Evolutionary conservation across 2,329 filamentous ascomycete species (phyloP).

Genomic region (Colletotrichum eleusines): DNA sequence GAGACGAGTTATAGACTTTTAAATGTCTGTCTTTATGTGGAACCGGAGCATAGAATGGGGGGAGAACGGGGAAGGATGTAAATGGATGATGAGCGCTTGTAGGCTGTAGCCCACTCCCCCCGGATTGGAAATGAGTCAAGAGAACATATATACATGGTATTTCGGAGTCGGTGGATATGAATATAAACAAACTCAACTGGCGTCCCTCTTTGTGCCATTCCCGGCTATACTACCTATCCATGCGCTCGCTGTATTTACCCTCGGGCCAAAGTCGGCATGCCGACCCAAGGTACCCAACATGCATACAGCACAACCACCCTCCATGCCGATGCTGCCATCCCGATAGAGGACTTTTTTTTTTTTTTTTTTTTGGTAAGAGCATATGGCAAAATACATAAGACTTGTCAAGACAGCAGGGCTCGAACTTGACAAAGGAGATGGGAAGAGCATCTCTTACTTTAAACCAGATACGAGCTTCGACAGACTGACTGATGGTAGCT

Average conservation of each 20-base stretch:
- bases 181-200: neutral
- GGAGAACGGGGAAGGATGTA: neutral
- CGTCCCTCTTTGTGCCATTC: too few relatives aligned
- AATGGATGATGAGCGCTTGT: neutral
- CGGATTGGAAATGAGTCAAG: too few relatives aligned
- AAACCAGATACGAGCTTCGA: too few relatives aligned
- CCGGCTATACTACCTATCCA: neutral
- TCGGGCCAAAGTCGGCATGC: constrained; percentile 13
- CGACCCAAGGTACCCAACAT: constrained; percentile 1
- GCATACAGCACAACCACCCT: neutral
- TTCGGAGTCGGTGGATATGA: neutral
- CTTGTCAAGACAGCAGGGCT: neutral
- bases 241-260: neutral
- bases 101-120: neutral
- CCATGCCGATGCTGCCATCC: constrained; percentile 20
- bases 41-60: constrained; percentile 16
- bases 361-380: too few relatives aligned
- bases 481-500: neutral
- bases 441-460: neutral
- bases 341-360: neutral
- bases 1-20: constrained; percentile 2
- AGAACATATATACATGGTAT: too few relatives aligned
- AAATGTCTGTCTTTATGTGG: neutral
- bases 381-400: too few relatives aligned
- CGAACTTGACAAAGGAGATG: constrained; percentile 12